These are phyloP conservation scores for Podila clonocystis DNA, from an alignment of 192 early-diverging fungal species.

Conservation along the genomic window DNA sequence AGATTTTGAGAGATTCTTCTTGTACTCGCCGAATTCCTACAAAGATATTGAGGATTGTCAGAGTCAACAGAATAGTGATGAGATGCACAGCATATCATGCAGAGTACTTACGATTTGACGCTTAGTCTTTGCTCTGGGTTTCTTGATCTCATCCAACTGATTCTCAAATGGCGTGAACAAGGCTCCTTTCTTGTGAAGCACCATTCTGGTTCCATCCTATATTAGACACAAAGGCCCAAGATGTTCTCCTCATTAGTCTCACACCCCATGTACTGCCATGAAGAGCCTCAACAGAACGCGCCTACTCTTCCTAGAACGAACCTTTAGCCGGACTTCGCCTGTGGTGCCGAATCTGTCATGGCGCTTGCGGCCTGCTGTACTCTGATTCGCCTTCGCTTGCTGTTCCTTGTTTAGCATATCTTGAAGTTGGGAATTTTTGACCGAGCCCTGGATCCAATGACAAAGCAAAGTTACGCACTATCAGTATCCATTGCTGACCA, in stretches of 20 bases:
- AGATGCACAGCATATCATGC: not conserved
- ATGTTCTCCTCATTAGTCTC: too few species aligned
- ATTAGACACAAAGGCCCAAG: not conserved
- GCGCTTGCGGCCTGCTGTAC: conserved; percentile 49
- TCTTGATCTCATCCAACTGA: conserved; percentile 50
- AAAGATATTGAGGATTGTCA: not conserved
- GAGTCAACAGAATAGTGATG: not conserved
- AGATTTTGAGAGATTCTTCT: conserved; percentile 20
- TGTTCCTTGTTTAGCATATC: conserved; percentile 39
- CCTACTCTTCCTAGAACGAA: not conserved
- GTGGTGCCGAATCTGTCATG: conserved; percentile 79
- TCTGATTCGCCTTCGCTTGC: conserved; percentile 13
- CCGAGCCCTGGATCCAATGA: conserved; percentile 11
- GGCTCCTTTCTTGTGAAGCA: conserved; percentile 54
- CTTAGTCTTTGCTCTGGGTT: conserved; percentile 33
- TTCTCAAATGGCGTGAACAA: conserved; percentile 40
- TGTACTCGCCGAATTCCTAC: conserved; percentile 39
- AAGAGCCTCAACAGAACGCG: not conserved
- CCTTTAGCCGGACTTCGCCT: conserved; percentile 59
- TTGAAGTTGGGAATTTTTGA: conserved; percentile 25
- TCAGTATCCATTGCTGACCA: too few species aligned
- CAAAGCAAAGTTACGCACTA: not conserved
- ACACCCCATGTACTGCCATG: too few species aligned
- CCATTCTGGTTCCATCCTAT: conserved; percentile 51
- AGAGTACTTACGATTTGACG: conserved; percentile 34